These are phyloP conservation scores for Hypoxylon sp. DNA, from an alignment of 2,329 filamentous ascomycete species.

Conservation along the genomic window DNA sequence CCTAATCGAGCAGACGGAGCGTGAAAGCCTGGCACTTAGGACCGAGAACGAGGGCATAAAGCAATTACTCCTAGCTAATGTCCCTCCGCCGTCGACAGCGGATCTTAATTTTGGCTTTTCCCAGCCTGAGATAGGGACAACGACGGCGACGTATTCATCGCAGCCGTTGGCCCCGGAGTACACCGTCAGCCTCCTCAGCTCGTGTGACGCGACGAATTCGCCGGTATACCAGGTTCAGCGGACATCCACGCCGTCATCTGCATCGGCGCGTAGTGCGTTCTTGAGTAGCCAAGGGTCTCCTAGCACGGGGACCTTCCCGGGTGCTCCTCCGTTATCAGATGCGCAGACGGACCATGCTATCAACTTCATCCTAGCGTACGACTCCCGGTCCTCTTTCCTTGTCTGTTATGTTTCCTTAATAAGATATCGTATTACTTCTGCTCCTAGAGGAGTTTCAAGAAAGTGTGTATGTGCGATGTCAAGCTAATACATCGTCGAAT, in stretches of 20 bases:
- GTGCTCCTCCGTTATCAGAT: constrained; percentile 49
- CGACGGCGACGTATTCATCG: not conserved
- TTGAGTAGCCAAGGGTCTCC: not conserved
- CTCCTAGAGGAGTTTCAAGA: not conserved
- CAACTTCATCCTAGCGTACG: constrained; percentile 69
- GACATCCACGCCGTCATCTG: constrained; percentile 32
- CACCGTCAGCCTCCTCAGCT: constrained; percentile 58
- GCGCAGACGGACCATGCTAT: constrained; percentile 63
- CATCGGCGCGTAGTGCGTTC: constrained; percentile 10
- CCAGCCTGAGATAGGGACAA: not conserved
- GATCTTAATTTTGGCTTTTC: not conserved
- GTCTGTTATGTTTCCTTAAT: not conserved
- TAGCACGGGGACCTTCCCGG: not conserved
- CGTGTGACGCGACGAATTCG: constrained; percentile 59
- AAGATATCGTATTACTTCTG: not conserved
- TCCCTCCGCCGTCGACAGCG: not conserved
- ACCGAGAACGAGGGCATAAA: constrained; percentile 63
- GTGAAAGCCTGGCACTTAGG: constrained; percentile 57
- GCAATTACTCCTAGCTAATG: constrained; percentile 50
- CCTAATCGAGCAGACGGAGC: constrained; percentile 61
- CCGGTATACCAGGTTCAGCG: constrained; percentile 62
- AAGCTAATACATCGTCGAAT: not conserved
- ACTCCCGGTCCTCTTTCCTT: not conserved
- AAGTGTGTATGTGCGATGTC: constrained; percentile 10
- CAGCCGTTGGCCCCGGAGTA: constrained; percentile 40